Evolutionary conservation across 106 monocot species (phyloP), one percentile per base, ranked within the genome.

Genomic region (Agapanthus africanus): DNA sequence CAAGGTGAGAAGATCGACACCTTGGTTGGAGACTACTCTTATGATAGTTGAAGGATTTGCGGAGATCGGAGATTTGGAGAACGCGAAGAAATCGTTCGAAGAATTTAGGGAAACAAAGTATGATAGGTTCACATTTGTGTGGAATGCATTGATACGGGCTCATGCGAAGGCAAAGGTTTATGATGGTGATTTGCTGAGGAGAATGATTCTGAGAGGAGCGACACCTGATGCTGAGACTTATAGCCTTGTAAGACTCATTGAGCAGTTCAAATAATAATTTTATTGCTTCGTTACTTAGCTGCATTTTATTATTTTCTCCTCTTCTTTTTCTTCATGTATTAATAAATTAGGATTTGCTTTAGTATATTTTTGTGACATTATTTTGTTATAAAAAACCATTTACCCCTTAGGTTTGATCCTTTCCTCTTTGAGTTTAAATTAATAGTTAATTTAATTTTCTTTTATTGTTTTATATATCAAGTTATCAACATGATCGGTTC

Each of bases 201-300:
- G 77, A 61, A 92, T 99, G 92, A 99, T 99, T 77, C 70, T 99
- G 16, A 72, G 74, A 36, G 97, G 92, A 37, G 89, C 92, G 23
- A 79, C 86, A 59, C 97, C 97, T 36, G 97, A 99, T 79, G 80
- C 92, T 37, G 90, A 99, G 70, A 90, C 91, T 59, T 99, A 99
- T 47, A 90, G 90, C 63, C 97, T 99, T 66, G 11, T 99, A 63
- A 71, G 81, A 71, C 71, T 92, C 10, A 69, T 88, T 67, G 83
- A 90, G 44, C 83, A 90, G 71, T 81, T 78, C 50, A 90, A 85
- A 67, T 62, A 40, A 19, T 82, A 65, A 76, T 40, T 34, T 34
- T 5, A 32, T 6, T 23, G 7, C 9, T 34, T 10, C 60, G 33
- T 61, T 32, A 34, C 14, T 4, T 61, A n/a, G n/a, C n/a, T n/a